Evolutionary conservation across 306 rosid genomes (phyloP).

Genomic region (Acmispon strigosus): DNA sequence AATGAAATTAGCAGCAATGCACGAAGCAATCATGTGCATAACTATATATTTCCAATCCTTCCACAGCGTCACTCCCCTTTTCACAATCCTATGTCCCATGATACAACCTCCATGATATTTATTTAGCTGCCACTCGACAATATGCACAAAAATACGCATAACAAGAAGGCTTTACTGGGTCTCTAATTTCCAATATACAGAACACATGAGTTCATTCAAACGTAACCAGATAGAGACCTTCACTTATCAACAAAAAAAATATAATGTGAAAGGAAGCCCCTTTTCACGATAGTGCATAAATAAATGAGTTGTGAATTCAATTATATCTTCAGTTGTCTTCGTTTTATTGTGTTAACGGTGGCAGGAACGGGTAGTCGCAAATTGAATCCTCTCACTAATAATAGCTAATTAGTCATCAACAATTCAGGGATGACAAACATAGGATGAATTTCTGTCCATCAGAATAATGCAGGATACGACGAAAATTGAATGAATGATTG

Average conservation of each 20-base stretch:
- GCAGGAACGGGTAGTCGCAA: neutral
- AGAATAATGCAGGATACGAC: neutral
- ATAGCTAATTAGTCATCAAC: neutral
- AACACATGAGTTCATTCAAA: neutral
- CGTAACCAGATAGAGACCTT: neutral
- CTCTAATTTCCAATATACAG: neutral
- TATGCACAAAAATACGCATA: neutral
- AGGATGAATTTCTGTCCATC: neutral
- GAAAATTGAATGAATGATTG: neutral
- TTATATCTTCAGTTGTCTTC: neutral
- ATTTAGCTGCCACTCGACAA: neutral
- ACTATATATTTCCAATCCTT: neutral
- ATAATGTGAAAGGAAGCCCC: neutral
- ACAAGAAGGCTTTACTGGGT: neutral
- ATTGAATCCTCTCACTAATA: neutral
- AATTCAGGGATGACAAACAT: slow-evolving; percentile 4
- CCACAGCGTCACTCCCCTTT: neutral
- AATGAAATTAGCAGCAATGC: neutral
- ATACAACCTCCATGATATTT: neutral
- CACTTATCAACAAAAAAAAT: neutral
- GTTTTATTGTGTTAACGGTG: neutral
- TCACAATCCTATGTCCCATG: neutral
- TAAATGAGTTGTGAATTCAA: neutral
- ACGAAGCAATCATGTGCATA: neutral
- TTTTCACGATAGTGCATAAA: too few relatives aligned